These are phyloP conservation scores for Pyrenula aspistea DNA, from an alignment of 495 filamentous ascomycete species.

Conservation along the genomic window DNA sequence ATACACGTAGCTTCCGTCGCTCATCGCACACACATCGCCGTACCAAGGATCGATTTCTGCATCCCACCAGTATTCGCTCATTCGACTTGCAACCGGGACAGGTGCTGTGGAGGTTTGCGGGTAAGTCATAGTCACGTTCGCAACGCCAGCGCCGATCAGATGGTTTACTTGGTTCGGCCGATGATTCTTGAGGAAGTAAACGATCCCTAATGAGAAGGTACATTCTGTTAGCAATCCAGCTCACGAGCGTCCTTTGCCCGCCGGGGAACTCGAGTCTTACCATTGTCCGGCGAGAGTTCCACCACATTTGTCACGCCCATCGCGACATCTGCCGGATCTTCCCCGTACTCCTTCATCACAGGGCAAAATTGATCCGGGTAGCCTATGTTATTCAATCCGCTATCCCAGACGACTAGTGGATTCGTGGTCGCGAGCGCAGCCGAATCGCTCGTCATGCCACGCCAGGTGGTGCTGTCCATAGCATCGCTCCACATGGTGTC, in stretches of 20 bases:
- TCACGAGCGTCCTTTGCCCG: not conserved
- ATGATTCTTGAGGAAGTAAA: conserved; percentile 1
- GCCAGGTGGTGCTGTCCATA: not conserved
- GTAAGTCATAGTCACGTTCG: not conserved
- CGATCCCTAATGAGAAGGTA: not conserved
- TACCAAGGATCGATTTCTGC: not conserved
- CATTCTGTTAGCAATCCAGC: too few species aligned
- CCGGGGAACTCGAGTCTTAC: not conserved
- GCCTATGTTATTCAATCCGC: not conserved
- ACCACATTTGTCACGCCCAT: conserved; percentile 1
- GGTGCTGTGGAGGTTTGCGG: not conserved
- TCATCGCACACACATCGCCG: not conserved
- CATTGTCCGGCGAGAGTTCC: not conserved
- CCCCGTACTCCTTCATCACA: not conserved
- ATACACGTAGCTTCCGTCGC: not conserved
- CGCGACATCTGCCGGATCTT: not conserved
- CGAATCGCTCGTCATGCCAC: conserved; percentile 1
- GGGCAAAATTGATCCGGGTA: not conserved
- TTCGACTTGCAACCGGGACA: not conserved
- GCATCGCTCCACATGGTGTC: not conserved
- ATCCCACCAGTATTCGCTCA: not conserved
- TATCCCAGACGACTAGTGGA: not conserved
- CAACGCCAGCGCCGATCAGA: not conserved
- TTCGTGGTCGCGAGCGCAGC: not conserved
- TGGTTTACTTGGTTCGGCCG: not conserved